Percentiles rank a stretch among this genome's conserved stretches.
phyloP scores from a whole-genome alignment of 306 rosid genomes.

The Prunus dulcis region DNA sequence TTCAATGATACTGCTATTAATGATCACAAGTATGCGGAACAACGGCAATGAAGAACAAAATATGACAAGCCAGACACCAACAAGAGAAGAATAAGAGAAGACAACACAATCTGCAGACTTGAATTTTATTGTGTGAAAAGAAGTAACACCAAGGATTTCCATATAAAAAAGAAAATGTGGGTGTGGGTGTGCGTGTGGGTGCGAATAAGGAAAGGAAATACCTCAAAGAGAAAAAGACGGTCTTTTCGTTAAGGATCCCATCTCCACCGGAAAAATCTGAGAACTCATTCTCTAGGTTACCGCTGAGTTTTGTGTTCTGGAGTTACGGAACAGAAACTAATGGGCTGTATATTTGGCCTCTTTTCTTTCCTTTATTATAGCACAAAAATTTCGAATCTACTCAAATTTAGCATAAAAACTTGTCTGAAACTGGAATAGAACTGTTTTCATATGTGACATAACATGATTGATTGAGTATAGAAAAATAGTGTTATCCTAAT shows the following conservation, averaged over 20 bases:
- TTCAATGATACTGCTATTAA: background rate
- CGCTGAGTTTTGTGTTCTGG: background rate
- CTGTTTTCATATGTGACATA: rapidly evolving
- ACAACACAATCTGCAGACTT: background rate
- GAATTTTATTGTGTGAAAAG: background rate
- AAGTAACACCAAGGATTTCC: background rate
- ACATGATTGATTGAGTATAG: rapidly evolving
- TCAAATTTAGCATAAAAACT: too few species aligned
- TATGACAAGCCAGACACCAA: background rate
- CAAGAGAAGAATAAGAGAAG: background rate
- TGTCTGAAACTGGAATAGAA: too few species aligned
- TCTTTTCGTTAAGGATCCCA: background rate
- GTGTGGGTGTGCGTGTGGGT: background rate
- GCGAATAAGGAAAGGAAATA: background rate
- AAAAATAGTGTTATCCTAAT: rapidly evolving
- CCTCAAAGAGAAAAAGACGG: background rate
- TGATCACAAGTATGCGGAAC: background rate
- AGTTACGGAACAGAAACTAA: background rate
- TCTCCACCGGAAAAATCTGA: conserved; percentile 1
- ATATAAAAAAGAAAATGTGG: background rate
- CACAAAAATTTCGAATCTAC: too few species aligned
- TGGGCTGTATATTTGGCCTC: background rate
- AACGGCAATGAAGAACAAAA: background rate
- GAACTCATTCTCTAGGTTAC: background rate
- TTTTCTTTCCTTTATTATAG: background rate